Conservation (phyloP, 305 asterid genomes). For the Fraxinus latifolia region DNA sequence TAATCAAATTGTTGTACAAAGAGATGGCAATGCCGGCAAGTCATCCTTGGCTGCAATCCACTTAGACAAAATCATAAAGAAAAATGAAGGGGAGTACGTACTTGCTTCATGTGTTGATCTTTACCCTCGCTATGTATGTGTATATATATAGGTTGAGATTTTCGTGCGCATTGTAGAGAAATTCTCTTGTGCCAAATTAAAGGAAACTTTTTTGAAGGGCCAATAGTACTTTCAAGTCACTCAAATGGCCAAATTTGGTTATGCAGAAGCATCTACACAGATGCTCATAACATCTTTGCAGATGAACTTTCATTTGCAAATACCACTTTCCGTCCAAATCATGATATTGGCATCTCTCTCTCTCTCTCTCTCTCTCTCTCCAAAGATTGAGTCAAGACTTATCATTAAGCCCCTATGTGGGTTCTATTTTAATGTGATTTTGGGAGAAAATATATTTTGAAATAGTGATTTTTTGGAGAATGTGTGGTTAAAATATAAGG, state of each 20-base stretch:
- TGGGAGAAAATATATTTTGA: too few species aligned
- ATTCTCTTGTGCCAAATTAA: background rate
- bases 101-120: background rate
- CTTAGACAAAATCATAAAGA: background rate
- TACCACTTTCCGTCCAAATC: background rate
- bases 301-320: background rate
- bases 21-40: slow-evolving; percentile 3
- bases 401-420: too few species aligned
- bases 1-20: too few species aligned
- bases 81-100: background rate
- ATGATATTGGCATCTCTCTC: too few species aligned
- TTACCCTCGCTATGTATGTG: background rate
- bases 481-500: too few species aligned
- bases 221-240: background rate
- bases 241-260: background rate
- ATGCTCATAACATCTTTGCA: background rate
- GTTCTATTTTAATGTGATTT: too few species aligned
- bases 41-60: slow-evolving; percentile 25
- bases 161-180: background rate
- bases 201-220: background rate
- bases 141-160: background rate
- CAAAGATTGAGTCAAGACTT: too few species aligned
- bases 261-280: background rate
- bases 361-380: too few species aligned
- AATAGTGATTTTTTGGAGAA: too few species aligned